Conservation (phyloP, 306 rosid species). For the Mucuna pruriens region DNA sequence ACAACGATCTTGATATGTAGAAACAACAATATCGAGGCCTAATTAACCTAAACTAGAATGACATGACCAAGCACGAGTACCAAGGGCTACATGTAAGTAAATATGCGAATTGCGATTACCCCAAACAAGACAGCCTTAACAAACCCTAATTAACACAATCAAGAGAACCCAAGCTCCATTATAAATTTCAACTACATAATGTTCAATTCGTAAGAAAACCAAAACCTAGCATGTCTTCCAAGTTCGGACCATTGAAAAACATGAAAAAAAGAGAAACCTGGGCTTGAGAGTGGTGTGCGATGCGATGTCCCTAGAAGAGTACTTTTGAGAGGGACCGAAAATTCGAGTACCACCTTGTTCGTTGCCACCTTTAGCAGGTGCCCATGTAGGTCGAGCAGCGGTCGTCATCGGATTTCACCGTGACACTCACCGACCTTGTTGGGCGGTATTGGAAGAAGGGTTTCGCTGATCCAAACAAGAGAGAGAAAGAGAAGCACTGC, state of each 20-base stretch:
- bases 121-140: not conserved
- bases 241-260: not conserved
- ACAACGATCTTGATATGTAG: not conserved
- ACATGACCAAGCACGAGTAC: not conserved
- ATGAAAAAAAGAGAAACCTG: conserved; percentile 44
- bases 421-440: conserved; percentile 12
- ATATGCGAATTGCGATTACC: not conserved
- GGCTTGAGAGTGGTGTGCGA: conserved; percentile 88
- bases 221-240: not conserved
- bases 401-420: conserved; percentile 76
- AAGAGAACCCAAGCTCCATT: not conserved
- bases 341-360: conserved; percentile 98
- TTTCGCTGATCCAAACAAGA: not conserved
- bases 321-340: conserved; percentile 95
- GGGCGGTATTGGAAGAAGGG: not conserved
- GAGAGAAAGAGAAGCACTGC: not conserved
- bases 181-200: not conserved
- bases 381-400: conserved; percentile 98
- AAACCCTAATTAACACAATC: not conserved
- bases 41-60: not conserved
- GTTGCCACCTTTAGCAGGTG: conserved; percentile 97
- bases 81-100: not conserved
- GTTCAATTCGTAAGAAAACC: not conserved
- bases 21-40: not conserved
- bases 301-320: conserved; percentile 90